phyloP scores from a whole-genome alignment of 2,329 filamentous ascomycete genomes.

The Paraphaeosphaeria sporulosa region DNA sequence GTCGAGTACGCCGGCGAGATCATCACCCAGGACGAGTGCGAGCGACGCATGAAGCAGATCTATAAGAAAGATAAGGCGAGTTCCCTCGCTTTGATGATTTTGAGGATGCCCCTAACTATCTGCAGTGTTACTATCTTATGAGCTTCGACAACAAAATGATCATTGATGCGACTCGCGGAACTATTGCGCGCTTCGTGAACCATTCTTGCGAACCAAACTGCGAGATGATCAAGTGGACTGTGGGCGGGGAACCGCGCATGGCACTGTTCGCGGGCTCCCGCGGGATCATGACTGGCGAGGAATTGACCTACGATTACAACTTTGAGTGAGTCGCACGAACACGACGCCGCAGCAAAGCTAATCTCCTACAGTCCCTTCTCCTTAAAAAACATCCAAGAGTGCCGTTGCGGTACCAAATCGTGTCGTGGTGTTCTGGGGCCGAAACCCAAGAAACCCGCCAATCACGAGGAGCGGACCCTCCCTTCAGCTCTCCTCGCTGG shows the following conservation, averaged over 20 bases:
- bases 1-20: conserved; percentile 99
- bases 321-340: conserved; percentile 63
- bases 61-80: conserved; percentile 93
- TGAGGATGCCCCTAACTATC: conserved; percentile 24
- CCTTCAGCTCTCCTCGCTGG: conserved; percentile 39
- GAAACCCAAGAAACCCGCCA: conserved; percentile 57
- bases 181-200: conserved; percentile 97
- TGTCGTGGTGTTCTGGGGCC: conserved; percentile 70
- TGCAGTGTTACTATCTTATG: conserved; percentile 96
- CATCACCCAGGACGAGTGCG: conserved; percentile 92
- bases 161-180: conserved; percentile 94
- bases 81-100: not conserved
- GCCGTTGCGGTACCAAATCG: conserved; percentile 66
- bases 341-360: conserved; percentile 11
- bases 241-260: conserved; percentile 92
- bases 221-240: conserved; percentile 97
- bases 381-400: conserved; percentile 68
- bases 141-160: conserved; percentile 98
- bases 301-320: conserved; percentile 92
- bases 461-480: conserved; percentile 39
- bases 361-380: conserved; percentile 50
- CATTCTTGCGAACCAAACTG: conserved; percentile 97
- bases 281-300: conserved; percentile 92
- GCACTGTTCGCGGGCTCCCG: conserved; percentile 90
- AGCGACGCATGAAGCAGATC: conserved; percentile 88